These are phyloP conservation scores for Diplogelasinospora grovesii DNA, from an alignment of 495 filamentous ascomycete genomes.

Conservation along the genomic window DNA sequence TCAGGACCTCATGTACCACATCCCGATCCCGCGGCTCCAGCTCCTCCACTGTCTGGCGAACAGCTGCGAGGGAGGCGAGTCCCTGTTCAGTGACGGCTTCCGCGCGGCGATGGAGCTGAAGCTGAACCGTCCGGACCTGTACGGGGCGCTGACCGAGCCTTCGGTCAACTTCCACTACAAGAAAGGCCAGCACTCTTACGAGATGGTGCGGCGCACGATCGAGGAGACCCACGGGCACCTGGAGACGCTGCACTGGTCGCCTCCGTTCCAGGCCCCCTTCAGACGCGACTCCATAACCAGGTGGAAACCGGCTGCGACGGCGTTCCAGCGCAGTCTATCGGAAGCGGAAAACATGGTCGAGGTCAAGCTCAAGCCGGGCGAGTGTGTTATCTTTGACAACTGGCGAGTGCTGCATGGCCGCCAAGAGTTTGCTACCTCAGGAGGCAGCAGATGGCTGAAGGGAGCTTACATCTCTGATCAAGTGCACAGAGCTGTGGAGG, in stretches of 20 bases:
- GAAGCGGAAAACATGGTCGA: slow-evolving; percentile 50
- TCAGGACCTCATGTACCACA: slow-evolving; percentile 89
- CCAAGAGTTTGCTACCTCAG: slow-evolving; percentile 53
- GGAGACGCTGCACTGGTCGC: slow-evolving; percentile 59
- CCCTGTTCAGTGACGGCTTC: slow-evolving; percentile 70
- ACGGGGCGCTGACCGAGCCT: slow-evolving; percentile 32
- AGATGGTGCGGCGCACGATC: slow-evolving; percentile 45
- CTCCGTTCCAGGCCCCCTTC: slow-evolving; percentile 30
- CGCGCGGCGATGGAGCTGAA: slow-evolving; percentile 48
- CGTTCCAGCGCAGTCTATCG: slow-evolving; percentile 45
- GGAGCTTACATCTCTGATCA: slow-evolving; percentile 78
- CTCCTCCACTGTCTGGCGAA: slow-evolving; percentile 81
- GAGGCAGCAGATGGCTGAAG: slow-evolving; percentile 68
- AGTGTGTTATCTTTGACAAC: slow-evolving; percentile 87
- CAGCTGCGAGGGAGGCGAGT: slow-evolving; percentile 67
- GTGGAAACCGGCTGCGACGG: slow-evolving; percentile 35
- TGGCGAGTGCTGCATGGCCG: slow-evolving; percentile 71
- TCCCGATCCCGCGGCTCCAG: slow-evolving; percentile 70
- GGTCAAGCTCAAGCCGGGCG: slow-evolving; percentile 65
- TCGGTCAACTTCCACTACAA: slow-evolving; percentile 61
- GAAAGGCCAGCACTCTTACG: slow-evolving; percentile 56
- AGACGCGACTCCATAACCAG: background rate
- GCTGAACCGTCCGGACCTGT: slow-evolving; percentile 15
- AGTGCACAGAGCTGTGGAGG: slow-evolving; percentile 41
- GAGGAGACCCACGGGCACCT: slow-evolving; percentile 12